Percentiles rank a stretch among this genome's conserved stretches.
phyloP scores from a whole-genome alignment of 768 basidiomycete genomes.

The Scleroderma citrinum region DNA sequence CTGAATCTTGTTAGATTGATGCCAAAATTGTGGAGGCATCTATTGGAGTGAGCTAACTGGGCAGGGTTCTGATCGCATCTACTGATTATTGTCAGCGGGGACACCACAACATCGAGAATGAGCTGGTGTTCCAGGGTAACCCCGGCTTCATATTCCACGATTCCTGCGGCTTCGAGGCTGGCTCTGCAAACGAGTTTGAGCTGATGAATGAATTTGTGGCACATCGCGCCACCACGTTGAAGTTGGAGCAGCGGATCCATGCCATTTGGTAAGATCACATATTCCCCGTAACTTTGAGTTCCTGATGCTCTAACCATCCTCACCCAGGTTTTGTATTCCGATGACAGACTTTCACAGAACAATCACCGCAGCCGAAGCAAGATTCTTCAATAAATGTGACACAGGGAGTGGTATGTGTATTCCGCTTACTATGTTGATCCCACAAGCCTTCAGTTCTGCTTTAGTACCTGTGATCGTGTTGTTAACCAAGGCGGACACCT shows the following conservation, averaged over 20 bases:
- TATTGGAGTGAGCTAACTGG: not conserved
- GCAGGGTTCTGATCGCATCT: not conserved
- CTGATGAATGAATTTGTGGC: conserved; percentile 28
- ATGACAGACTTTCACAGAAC: conserved; percentile 21
- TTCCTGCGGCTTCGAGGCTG: conserved; percentile 36
- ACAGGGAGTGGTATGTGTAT: conserved; percentile 6
- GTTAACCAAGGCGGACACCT: conserved; percentile 35
- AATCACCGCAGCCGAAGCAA: conserved; percentile 22
- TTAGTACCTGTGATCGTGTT: conserved; percentile 35
- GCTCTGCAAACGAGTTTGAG: conserved; percentile 23
- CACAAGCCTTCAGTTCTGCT: not conserved
- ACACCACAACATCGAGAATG: conserved; percentile 27
- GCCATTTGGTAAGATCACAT: conserved; percentile 30
- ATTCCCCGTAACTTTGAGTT: not conserved
- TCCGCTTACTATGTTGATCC: not conserved
- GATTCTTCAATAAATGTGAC: conserved; percentile 24
- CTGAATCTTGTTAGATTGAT: not conserved
- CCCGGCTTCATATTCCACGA: conserved; percentile 36
- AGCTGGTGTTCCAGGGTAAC: conserved; percentile 25
- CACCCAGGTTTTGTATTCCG: conserved; percentile 36
- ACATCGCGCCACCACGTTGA: conserved; percentile 10
- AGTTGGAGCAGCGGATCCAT: conserved; percentile 28
- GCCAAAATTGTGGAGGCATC: not conserved
- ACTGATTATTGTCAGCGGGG: conserved; percentile 15
- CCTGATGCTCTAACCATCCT: not conserved